Evolutionary conservation across 495 filamentous ascomycete genomes (phyloP).

Genomic region (Mycothermus thermophilus): DNA sequence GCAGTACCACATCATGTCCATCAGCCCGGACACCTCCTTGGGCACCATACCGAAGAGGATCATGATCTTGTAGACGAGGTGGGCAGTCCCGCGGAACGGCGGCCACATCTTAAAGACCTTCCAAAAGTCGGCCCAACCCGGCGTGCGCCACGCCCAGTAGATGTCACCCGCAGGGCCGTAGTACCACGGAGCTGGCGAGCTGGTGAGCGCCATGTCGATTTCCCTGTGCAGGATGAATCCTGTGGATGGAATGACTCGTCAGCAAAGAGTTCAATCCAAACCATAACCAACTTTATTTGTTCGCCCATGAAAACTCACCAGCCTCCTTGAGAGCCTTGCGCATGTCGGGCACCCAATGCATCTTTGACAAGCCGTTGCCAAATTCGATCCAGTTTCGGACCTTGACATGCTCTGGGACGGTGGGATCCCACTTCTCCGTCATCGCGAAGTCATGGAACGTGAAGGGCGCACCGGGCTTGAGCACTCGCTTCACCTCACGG

Average conservation of each 20-base stretch:
- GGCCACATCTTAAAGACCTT: constrained; percentile 10
- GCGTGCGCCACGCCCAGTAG: constrained; percentile 2
- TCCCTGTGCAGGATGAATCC: constrained; percentile 7
- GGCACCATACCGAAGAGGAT: constrained; percentile 3
- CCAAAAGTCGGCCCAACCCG: constrained; percentile 9
- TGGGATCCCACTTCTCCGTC: constrained; percentile 11
- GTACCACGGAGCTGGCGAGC: constrained; percentile 7
- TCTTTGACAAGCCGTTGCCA: constrained; percentile 9
- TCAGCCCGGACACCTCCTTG: constrained; percentile 1
- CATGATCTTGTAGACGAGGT: neutral
- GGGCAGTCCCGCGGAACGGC: constrained; percentile 1
- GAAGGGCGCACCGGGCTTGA: constrained; percentile 11
- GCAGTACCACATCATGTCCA: constrained; percentile 14
- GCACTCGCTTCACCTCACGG: constrained; percentile 8
- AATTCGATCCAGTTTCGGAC: constrained; percentile 14
- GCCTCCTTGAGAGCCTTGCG: constrained; percentile 2
- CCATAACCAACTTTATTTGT: too few relatives aligned
- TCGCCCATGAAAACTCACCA: too few relatives aligned
- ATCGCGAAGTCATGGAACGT: constrained; percentile 12
- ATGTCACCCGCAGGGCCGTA: constrained; percentile 10
- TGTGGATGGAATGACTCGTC: neutral
- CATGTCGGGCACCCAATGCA: constrained; percentile 10
- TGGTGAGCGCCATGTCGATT: constrained; percentile 9
- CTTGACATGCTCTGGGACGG: constrained; percentile 4
- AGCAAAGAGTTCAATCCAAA: neutral